phyloP scores from a whole-genome alignment of 179 eudicot genomes.

The Vitellaria paradoxa region DNA sequence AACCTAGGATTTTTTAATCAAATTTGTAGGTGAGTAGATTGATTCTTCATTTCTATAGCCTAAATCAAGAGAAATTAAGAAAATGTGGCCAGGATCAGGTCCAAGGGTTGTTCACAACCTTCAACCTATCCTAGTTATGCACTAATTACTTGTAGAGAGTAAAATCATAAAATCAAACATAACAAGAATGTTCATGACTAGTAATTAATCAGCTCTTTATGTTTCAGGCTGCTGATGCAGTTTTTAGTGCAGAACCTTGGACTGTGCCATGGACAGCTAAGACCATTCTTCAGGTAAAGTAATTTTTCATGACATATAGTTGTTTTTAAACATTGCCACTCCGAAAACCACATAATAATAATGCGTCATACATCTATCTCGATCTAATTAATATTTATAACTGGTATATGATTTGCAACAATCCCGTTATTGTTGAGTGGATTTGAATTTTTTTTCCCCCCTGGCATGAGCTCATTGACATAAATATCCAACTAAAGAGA shows the following conservation, averaged over 20 bases:
- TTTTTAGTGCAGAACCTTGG: constrained; percentile 61
- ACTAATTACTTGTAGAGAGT: not conserved
- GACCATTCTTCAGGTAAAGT: constrained; percentile 54
- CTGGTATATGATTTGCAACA: constrained; percentile 2
- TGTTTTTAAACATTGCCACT: not conserved
- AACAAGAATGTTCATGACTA: not conserved
- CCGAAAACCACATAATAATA: not conserved
- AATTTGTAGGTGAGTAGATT: not conserved
- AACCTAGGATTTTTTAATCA: not conserved
- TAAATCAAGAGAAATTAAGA: not conserved
- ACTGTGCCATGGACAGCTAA: constrained; percentile 74
- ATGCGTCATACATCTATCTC: not conserved
- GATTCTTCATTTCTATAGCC: not conserved
- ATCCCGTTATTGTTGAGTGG: not conserved
- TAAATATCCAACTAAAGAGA: too few relatives aligned
- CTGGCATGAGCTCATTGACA: not conserved
- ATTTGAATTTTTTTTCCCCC: not conserved
- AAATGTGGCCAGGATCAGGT: too few relatives aligned
- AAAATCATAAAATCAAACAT: not conserved
- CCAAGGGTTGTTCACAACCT: not conserved
- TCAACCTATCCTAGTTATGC: not conserved
- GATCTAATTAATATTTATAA: not conserved
- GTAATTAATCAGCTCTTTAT: constrained; percentile 11
- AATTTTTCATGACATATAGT: not conserved
- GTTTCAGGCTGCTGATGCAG: constrained; percentile 49